Conservation (phyloP, 2,329 filamentous ascomycete species). For the Fusarium palustre region DNA sequence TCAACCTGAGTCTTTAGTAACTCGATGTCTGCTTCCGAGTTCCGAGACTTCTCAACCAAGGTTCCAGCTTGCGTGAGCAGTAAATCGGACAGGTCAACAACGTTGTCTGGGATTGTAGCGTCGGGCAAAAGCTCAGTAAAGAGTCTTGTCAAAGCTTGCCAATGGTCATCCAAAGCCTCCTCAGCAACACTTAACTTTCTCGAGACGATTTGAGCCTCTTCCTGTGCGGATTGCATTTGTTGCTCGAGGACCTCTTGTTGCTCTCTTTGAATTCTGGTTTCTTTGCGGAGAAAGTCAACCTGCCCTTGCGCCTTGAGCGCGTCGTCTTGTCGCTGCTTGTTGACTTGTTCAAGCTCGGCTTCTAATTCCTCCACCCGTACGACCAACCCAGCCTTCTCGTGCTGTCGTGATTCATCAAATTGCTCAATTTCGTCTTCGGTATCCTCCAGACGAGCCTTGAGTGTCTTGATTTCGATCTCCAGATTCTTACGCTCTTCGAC, state of each 20-base stretch:
- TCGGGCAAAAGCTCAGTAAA: constrained; percentile 68
- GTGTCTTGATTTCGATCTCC: constrained; percentile 80
- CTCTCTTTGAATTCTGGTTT: constrained; percentile 69
- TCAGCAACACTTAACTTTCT: constrained; percentile 64
- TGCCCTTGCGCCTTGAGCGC: constrained; percentile 70
- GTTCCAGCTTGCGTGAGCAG: constrained; percentile 69
- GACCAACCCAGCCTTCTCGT: constrained; percentile 79
- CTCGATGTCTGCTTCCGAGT: constrained; percentile 68
- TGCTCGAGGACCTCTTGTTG: constrained; percentile 68
- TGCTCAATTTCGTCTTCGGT: constrained; percentile 92
- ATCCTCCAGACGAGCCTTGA: constrained; percentile 85
- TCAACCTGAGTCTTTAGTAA: constrained; percentile 74
- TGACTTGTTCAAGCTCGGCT: constrained; percentile 74
- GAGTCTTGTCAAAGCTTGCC: constrained; percentile 67
- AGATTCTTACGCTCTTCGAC: constrained; percentile 84
- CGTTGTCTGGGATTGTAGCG: constrained; percentile 65
- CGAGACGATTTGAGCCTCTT: constrained; percentile 64
- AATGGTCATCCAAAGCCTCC: constrained; percentile 63
- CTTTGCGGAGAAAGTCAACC: constrained; percentile 71
- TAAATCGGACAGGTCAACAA: constrained; percentile 68
- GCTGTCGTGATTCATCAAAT: constrained; percentile 83
- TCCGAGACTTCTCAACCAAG: constrained; percentile 68
- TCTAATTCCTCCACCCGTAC: constrained; percentile 76
- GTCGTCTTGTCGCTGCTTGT: constrained; percentile 68
- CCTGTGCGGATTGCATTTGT: constrained; percentile 66